Base-by-base conservation (phyloP, 306 rosid species). In the Astragalus glycyphyllos region DNA sequence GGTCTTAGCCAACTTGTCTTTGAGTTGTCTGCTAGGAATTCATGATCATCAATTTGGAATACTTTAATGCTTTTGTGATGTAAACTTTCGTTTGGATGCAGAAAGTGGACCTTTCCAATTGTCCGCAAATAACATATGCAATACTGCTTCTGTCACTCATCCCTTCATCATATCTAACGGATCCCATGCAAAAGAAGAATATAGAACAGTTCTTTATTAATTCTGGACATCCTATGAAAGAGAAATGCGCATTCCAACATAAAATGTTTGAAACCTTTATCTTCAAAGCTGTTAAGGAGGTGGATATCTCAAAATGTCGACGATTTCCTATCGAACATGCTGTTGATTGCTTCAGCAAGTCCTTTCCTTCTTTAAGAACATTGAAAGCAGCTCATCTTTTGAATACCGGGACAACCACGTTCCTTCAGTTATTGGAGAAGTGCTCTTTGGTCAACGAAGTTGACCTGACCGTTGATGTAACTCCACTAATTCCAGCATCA, bases 301-400 rank as follows among this genome's bases (percentile, higher is more conserved):
- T 91, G 76, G 87, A 88, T 77, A 85, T 91, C 69, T 91, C 96
- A 6, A 88, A 88, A 82, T 88, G 97, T 77, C 81, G 41, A 55
- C 79, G 81, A 58, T 66, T 91, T 72, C 67, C 47, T 74, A 82
- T 86, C 72, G 78, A 85, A 66, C 85, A 80, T 55, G 86, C 92
- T 66, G 80, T 88, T 59, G 87, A 77, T 45, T 83, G 72, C 84
- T 85, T 91, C 77, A 29, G 83, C 84, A 63, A 79, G 68, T 88
- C 85, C 54, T 91, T 91, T 80, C 88, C 97, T 65, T 85, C 82
- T 69, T 76, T 91, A 74, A 85, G 72, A 77, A 84, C 15, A 58
- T 60, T 91, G 48, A 88, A 81, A 74, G 97, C 96, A 42, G 78
- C 91, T 78, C 72, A 82, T 82, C 87, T 86, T 68, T 68, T 84